Base-by-base conservation (phyloP, 2,329 filamentous ascomycete genomes). In the Sporothrix protearum region DNA sequence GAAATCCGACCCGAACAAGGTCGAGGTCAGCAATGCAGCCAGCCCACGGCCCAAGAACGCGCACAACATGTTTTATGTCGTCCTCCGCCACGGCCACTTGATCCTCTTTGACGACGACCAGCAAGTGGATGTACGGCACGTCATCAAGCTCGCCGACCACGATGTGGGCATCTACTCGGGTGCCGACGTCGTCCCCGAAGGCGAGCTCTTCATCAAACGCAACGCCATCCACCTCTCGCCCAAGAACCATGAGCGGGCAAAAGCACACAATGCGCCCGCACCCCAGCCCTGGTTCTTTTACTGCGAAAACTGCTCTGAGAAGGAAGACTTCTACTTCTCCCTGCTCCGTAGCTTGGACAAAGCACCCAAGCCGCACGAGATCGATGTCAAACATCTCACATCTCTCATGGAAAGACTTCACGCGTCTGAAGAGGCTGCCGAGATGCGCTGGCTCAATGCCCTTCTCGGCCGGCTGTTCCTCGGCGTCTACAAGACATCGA, bases 31-130 rank as follows among this genome's bases (percentile, higher is more conserved):
- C 73, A 85, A 81, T 67, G 80, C 80, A 22, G 78, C 80, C 68
- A 87, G 83, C 73, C 84, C 87, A 76, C 81, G 87, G 73, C 86
- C 87, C 25, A 88, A 87, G 79, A 88, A 84, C 75, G 91, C 92
- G 2, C 90, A 92, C 70, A 97, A 97, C 79, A 91, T 97, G 71
- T 97, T 97, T 80, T 97, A 94, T 78, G 92, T 97, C 68, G 93
- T 97, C 64, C 80, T 97, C 73, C 90, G 94, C 92, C 94, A 97
- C 80, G 94, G 95, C 49, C 94, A 98, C 79, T 83, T 99, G 68
- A 97, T 99, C 93, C 88, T 99, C 10, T 99, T 97, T 80, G 96
- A 99, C 79, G 94, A 98, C 78, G 90, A 93, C 69, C 93, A 97
- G 76, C 94, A 98, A 80, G 86, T 97, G 76, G 96, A 99, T 81